Conservation (phyloP, 345 rosid species). For the Camelina laxa region DNA sequence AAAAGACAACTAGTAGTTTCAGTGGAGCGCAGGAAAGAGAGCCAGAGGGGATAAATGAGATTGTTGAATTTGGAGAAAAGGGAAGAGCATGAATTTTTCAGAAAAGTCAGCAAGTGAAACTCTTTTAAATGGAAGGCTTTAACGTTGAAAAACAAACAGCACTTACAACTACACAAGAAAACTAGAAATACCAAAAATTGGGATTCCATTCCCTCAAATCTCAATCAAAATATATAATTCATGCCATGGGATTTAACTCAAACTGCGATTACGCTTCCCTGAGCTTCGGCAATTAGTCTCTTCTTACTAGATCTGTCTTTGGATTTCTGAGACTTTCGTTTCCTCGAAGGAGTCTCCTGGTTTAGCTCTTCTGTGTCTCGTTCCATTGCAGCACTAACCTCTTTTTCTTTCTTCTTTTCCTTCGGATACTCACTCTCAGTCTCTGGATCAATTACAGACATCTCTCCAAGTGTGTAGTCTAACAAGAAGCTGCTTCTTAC, state of each 20-base stretch:
- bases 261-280: conserved; percentile 46
- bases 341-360: conserved; percentile 52
- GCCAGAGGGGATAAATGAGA: not conserved
- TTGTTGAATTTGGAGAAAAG: not conserved
- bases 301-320: conserved; percentile 62
- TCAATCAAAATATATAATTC: conserved; percentile 7
- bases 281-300: conserved; percentile 48
- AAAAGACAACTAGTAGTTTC: not conserved
- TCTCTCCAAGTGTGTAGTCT: conserved; percentile 81
- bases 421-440: conserved; percentile 19
- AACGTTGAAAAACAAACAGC: not conserved
- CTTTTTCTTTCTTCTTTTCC: conserved; percentile 29
- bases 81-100: not conserved
- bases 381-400: conserved; percentile 31
- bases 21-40: not conserved
- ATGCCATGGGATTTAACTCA: conserved; percentile 34
- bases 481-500: conserved; percentile 85
- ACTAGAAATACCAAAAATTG: conserved; percentile 21
- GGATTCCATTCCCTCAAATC: conserved; percentile 7
- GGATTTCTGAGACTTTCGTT: conserved; percentile 65
- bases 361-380: conserved; percentile 37
- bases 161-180: conserved; percentile 27
- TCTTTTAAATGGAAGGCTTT: not conserved
- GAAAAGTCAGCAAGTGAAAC: not conserved
- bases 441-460: conserved; percentile 82